Conservation (phyloP, 129 eudicot genomes). For the Pseudognaphalium luteoalbum region DNA sequence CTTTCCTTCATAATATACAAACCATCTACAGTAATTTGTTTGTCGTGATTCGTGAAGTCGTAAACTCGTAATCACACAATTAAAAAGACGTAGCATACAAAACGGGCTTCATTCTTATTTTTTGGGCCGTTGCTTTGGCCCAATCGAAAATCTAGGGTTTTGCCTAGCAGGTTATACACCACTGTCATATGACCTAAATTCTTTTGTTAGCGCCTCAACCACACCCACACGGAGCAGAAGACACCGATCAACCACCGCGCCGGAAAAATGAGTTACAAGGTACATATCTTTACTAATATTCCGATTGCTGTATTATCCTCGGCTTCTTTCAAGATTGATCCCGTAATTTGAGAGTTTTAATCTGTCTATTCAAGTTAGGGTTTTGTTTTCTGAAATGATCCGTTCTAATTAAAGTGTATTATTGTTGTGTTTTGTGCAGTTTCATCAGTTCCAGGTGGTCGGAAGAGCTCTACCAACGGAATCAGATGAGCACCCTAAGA, state of each 20-base stretch:
- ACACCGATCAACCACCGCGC: slow-evolving; percentile 10
- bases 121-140: not conserved
- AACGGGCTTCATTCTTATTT: not conserved
- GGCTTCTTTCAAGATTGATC: not conserved
- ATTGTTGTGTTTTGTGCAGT: slow-evolving; percentile 39
- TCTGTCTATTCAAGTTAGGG: not conserved
- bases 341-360: not conserved
- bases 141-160: slow-evolving; percentile 35
- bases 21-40: too few relatives aligned
- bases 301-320: not conserved
- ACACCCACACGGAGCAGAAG: not conserved
- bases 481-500: slow-evolving; percentile 88
- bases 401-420: not conserved
- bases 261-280: slow-evolving; percentile 25
- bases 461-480: slow-evolving; percentile 89
- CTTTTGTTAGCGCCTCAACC: slow-evolving; percentile 30
- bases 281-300: not conserved
- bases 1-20: too few relatives aligned
- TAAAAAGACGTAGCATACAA: too few relatives aligned
- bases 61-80: too few relatives aligned
- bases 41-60: too few relatives aligned
- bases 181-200: slow-evolving; percentile 23
- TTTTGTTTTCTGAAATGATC: not conserved
- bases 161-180: slow-evolving; percentile 10
- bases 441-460: slow-evolving; percentile 94